Evolutionary conservation across 2,329 filamentous ascomycete genomes (phyloP).

Genomic region (Seiridium cupressi): DNA sequence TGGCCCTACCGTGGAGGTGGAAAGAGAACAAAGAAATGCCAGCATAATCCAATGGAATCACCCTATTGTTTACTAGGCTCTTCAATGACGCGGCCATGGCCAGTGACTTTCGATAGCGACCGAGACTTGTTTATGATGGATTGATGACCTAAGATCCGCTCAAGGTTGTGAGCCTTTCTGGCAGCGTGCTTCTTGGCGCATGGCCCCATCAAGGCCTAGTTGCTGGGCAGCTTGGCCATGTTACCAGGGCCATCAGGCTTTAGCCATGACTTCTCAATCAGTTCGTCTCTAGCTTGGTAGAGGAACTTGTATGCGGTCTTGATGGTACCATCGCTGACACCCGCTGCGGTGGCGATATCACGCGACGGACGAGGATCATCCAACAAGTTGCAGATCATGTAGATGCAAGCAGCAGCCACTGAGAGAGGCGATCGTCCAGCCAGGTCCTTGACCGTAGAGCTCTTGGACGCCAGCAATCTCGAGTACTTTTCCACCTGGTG

Average conservation of each 20-base stretch:
- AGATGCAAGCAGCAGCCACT: constrained; percentile 92
- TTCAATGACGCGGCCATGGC: background rate
- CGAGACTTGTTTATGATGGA: background rate
- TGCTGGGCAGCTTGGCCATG: constrained; percentile 66
- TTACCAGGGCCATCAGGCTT: constrained; percentile 64
- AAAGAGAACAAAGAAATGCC: background rate
- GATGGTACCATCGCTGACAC: constrained; percentile 95
- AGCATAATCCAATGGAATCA: constrained; percentile 6
- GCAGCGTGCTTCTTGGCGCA: background rate
- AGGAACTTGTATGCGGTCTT: constrained; percentile 92
- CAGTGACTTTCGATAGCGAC: background rate
- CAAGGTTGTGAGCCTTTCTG: background rate
- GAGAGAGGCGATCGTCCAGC: constrained; percentile 93
- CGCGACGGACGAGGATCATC: constrained; percentile 77
- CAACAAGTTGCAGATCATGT: constrained; percentile 88
- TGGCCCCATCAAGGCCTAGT: constrained; percentile 31
- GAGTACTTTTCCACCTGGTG: constrained; percentile 79
- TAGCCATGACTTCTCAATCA: constrained; percentile 77
- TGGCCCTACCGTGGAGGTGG: background rate
- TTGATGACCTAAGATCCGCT: background rate
- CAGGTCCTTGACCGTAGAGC: constrained; percentile 74
- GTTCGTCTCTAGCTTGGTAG: constrained; percentile 68
- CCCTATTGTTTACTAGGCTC: constrained; percentile 3
- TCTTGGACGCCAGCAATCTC: constrained; percentile 73
- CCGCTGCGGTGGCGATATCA: constrained; percentile 79